Conservation (phyloP, 177 flowering plant genomes). For the Vitis hybrid region DNA sequence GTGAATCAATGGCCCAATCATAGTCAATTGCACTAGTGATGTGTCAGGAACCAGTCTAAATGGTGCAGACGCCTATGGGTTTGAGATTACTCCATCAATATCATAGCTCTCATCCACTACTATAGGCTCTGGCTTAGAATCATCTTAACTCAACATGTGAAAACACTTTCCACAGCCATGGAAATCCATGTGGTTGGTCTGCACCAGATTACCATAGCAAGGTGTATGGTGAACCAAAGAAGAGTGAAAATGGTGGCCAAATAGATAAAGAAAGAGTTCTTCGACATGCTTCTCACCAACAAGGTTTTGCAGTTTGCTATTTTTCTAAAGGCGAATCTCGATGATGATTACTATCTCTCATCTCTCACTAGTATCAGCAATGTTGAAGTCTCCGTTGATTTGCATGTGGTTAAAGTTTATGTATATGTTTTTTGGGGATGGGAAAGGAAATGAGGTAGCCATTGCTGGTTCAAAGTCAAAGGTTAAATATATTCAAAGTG, state of each 20-base stretch:
- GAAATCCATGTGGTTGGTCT: neutral
- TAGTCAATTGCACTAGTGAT: too few relatives aligned
- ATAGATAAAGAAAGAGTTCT: conserved; percentile 78
- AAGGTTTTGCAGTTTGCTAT: conserved; percentile 75
- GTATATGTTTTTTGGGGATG: conserved; percentile 92
- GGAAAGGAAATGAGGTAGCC: conserved; percentile 88
- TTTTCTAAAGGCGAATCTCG: conserved; percentile 76
- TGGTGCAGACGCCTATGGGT: too few relatives aligned
- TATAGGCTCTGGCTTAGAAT: too few relatives aligned
- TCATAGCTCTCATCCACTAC: too few relatives aligned
- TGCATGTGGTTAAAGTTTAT: conserved; percentile 89
- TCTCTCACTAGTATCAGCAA: conserved; percentile 85
- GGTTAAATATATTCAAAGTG: conserved; percentile 79
- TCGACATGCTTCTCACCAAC: conserved; percentile 84
- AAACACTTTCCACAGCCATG: too few relatives aligned
- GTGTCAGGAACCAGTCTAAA: too few relatives aligned
- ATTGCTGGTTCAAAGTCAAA: conserved; percentile 85
- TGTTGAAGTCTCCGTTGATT: too few relatives aligned
- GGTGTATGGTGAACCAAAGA: conserved; percentile 90
- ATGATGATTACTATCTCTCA: conserved; percentile 83
- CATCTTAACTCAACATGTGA: too few relatives aligned
- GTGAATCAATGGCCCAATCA: too few relatives aligned
- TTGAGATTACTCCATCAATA: too few relatives aligned
- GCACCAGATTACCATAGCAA: conserved; percentile 9
- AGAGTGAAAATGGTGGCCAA: conserved; percentile 95